Base-by-base conservation (phyloP, 768 basidiomycete species). In the Psilocybe sp. region DNA sequence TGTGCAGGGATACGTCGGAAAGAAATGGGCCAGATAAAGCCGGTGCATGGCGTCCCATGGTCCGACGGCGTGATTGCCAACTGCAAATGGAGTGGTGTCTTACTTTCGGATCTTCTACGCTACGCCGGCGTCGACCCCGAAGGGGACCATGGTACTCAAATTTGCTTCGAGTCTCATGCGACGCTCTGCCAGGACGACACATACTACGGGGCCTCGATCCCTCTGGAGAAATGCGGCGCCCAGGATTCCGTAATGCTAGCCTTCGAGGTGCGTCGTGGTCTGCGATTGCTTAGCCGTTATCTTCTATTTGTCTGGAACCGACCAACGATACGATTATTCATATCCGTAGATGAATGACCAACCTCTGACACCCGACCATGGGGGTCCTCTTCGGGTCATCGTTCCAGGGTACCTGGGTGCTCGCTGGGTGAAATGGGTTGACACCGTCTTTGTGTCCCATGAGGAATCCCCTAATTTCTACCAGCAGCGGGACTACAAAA, bases 371-470 rank as follows among this genome's bases (percentile, higher is more conserved):
- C 67, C 84, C 1, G 79, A 82, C 47, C 84, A 83, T 41, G 86
- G 86, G 1, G 84, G 76, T 5, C 85, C 85, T 3, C 56, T 89
- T 19, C 80, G 86, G n/a, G 64, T 84, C 7, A 77, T 87, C 36
- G 81, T 82, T 1, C 87, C 87, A 0, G 86, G 87, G 3, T 78
- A 75, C 56, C 70, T 80, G 13, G 86, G 86, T 5, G 86, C 83
- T 28, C 78, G 86, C 10, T 86, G 85, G 83, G 84, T 87, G 7
- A 87, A 89, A 70, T 89, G 87, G 86, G 69, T 86, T 0, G 82
- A 85, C 57, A 78, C 70, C 0, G 80, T 87, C 57, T 66, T 72
- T 20, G 59, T 87, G 49, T 78, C 82, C 4, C 18, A 63, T 0
- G 60, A 65, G 6, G 85, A 88, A 65, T 85, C 84, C 1, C 73